Conservation (phyloP, 1,284 basidiomycete genomes). For the Ustilago crameri region DNA sequence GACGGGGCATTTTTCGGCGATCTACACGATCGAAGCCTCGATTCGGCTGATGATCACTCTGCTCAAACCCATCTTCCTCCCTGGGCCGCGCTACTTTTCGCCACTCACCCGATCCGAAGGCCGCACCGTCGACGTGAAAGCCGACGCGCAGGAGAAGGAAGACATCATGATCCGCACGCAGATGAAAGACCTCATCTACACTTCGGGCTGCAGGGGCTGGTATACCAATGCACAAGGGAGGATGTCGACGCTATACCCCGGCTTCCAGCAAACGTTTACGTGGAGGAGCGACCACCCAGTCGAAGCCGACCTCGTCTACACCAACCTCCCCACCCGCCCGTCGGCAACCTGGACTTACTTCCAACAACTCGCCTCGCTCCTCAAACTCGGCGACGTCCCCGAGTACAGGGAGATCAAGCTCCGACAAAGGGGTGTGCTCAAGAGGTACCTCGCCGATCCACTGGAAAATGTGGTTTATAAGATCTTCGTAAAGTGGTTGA, state of each 20-base stretch:
- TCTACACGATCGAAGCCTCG: constrained; percentile 35
- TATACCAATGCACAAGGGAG: constrained; percentile 35
- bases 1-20: constrained; percentile 49
- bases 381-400: constrained; percentile 26
- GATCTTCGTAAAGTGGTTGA: constrained; percentile 4
- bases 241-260: constrained; percentile 30
- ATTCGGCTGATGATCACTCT: constrained; percentile 27
- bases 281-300: constrained; percentile 34
- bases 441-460: constrained; percentile 6
- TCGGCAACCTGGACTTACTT: constrained; percentile 18
- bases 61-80: constrained; percentile 25
- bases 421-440: background rate
- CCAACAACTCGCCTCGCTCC: constrained; percentile 21
- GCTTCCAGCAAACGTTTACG: constrained; percentile 32
- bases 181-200: constrained; percentile 44
- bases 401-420: constrained; percentile 22
- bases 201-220: constrained; percentile 42
- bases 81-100: background rate
- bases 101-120: constrained; percentile 13
- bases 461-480: background rate
- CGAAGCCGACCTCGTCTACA: constrained; percentile 22
- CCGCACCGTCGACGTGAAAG: constrained; percentile 24
- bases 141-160: constrained; percentile 40
- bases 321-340: constrained; percentile 9
- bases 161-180: constrained; percentile 26